Base-by-base conservation (phyloP, 2,329 filamentous ascomycete species). In the Botrytis porri region DNA sequence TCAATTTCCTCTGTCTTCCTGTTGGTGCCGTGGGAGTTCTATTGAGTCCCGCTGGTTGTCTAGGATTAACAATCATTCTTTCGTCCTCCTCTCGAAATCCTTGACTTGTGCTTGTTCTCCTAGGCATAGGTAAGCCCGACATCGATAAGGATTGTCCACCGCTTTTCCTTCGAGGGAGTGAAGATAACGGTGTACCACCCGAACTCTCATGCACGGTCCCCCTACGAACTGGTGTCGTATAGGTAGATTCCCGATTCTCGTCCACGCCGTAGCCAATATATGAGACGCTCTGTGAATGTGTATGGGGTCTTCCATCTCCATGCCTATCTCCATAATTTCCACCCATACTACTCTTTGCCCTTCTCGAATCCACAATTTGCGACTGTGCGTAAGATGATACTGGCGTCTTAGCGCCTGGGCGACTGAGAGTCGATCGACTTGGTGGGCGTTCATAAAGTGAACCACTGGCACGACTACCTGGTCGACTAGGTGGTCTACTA, bases 131-230 rank as follows among this genome's bases (percentile, higher is more conserved):
- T 25, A 51, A 35, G 29, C 64, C 32, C 25, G 69, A 29, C 3
- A 75, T 43, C 6, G 75, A 75, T 63, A 78, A 77, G 67, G 81
- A 78, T 65, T 83, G 78, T 18, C 81, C 82, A 39, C 84, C 86
- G 75, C 86, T 88, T 75, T 85, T 84, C 75, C 87, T 82, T 76
- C 86, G 84, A 74, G 86, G 85, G 59, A 87, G 77, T 14, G 81
- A 82, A 51, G 74, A 73, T 7, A 81, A 84, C 18, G 84, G 83
- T 10, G 88, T 86, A 64, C 88, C 85, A 1, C 83, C 79, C 25
- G 82, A 76, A 25, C 83, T 81, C 16, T 80, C 80, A 59, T 84
- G 73, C 5, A 83, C 85, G 69, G 82, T 83, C 29, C 43, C 59
- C 70, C 85, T 81, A 73, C 83, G 79, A 73, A 84, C 83, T 3